Evolutionary conservation across 768 basidiomycete genomes (phyloP).

Genomic region (Suillus hirtellus): DNA sequence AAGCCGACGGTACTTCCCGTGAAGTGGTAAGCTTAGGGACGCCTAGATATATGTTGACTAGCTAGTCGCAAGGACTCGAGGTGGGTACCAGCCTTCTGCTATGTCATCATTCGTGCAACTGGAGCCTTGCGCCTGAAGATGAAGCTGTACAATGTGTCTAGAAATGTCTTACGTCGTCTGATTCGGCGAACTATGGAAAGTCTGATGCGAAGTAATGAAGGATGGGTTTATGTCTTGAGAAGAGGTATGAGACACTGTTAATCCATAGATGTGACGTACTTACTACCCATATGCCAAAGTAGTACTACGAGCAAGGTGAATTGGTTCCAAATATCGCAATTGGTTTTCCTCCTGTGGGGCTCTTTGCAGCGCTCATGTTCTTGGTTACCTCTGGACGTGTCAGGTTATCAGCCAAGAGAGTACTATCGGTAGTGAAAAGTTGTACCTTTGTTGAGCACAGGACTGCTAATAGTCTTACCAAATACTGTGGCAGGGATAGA

Average conservation of each 20-base stretch:
- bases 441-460: conserved; percentile 71
- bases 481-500: conserved; percentile 47
- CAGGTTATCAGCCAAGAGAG: conserved; percentile 1
- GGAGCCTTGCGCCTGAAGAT: conserved; percentile 82
- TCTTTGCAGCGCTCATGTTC: conserved; percentile 76
- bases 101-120: conserved; percentile 84
- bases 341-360: conserved; percentile 58
- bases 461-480: conserved; percentile 67
- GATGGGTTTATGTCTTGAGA: conserved; percentile 56
- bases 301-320: conserved; percentile 33
- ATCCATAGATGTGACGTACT: conserved; percentile 23
- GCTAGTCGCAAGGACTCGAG: not conserved
- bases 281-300: conserved; percentile 65
- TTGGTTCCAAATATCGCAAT: conserved; percentile 58
- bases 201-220: conserved; percentile 75
- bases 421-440: conserved; percentile 1
- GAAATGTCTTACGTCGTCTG: conserved; percentile 85
- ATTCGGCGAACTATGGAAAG: conserved; percentile 84
- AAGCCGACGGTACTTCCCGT: conserved; percentile 41
- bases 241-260: conserved; percentile 17
- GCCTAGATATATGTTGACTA: conserved; percentile 35
- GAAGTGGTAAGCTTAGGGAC: conserved; percentile 61
- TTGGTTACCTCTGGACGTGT: conserved; percentile 54
- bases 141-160: conserved; percentile 85
- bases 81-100: conserved; percentile 67